Base-by-base conservation (phyloP, 208 protist species). In the Leishmania braziliensis region DNA sequence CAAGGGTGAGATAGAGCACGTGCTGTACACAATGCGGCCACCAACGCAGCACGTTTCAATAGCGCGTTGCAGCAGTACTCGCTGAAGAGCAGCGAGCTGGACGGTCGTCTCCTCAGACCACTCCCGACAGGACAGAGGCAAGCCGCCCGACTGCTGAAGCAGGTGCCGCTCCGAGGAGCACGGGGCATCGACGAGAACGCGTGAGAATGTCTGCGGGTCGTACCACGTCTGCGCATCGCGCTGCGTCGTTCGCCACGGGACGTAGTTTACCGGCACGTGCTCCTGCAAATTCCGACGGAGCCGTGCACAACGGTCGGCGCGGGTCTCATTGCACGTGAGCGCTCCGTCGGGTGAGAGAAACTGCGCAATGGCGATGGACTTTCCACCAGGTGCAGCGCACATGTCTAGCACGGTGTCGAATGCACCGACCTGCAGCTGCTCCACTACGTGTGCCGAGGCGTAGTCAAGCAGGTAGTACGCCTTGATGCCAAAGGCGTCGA, bases 161-260 rank as follows among this genome's bases (percentile, higher is more conserved):
- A 98, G 80, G 51, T 97, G 97, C 43, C 97, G 95, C 85, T 99
- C 97, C 12, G 91, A 96, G 26, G 87, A 95, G 89, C 98, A 99
- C 36, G 96, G 96, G 54, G 96, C 96, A 73, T 99, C 97, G 63
- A 96, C 89, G 3, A 99, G 85, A 48, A 99, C 90, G 23, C 92
- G 88, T 60, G 90, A 87, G 86, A 91, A 98, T 43, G 85, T 80
- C 5, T 77, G 84, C 5, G 92, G 92, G 80, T 85, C 82, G 79
- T 93, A 86, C 88, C 90, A 97, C 60, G 86, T 94, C 77, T 88
- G 82, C 39, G 91, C 91, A 58, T 96, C 88, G 60, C 93, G 92
- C 85, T 95, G 88, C 53, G 87, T 93, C 39, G 95, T 81, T 9
- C 78, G 77, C 74, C 90, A 89, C 60, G 86, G 88, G 0, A 94